phyloP scores from a whole-genome alignment of 2,329 filamentous ascomycete species.

The Aspergillus alliaceus region DNA sequence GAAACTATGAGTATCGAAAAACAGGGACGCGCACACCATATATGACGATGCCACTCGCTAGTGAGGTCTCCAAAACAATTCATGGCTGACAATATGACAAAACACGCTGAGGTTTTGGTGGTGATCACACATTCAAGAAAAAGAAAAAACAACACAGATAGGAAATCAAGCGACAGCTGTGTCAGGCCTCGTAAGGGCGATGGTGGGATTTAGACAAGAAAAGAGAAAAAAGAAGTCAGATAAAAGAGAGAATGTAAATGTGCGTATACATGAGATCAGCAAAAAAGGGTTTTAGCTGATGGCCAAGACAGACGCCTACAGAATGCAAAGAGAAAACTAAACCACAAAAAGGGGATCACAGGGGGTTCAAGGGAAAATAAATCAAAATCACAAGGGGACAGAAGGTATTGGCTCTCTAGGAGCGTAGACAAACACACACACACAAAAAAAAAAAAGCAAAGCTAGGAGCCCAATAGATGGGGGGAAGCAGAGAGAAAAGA shows the following conservation, averaged over 20 bases:
- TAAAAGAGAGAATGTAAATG: constrained; percentile 23
- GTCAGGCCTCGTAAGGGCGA: constrained; percentile 18
- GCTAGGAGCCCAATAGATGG: neutral
- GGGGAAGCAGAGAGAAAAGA: neutral
- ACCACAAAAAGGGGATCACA: constrained; percentile 16
- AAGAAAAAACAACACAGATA: constrained; percentile 12
- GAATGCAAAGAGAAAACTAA: too few species aligned
- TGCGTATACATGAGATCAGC: constrained; percentile 33
- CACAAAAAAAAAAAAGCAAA: constrained; percentile 14
- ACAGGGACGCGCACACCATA: constrained; percentile 22
- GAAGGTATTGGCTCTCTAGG: constrained; percentile 27
- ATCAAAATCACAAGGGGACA: constrained; percentile 22
- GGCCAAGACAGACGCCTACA: constrained; percentile 38
- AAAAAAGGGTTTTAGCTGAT: constrained; percentile 28
- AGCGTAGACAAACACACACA: constrained; percentile 22
- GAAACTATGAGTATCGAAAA: constrained; percentile 20
- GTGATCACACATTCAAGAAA: constrained; percentile 14
- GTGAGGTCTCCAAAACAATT: constrained; percentile 23
- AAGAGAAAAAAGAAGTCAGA: constrained; percentile 11
- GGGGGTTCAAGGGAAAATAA: constrained; percentile 19
- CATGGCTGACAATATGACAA: constrained; percentile 19
- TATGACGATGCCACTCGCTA: constrained; percentile 21
- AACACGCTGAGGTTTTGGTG: constrained; percentile 13
- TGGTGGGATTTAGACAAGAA: constrained; percentile 9
- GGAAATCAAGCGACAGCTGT: constrained; percentile 13